Evolutionary conservation across 306 rosid genomes (phyloP).

Genomic region (Fragaria iinumae): DNA sequence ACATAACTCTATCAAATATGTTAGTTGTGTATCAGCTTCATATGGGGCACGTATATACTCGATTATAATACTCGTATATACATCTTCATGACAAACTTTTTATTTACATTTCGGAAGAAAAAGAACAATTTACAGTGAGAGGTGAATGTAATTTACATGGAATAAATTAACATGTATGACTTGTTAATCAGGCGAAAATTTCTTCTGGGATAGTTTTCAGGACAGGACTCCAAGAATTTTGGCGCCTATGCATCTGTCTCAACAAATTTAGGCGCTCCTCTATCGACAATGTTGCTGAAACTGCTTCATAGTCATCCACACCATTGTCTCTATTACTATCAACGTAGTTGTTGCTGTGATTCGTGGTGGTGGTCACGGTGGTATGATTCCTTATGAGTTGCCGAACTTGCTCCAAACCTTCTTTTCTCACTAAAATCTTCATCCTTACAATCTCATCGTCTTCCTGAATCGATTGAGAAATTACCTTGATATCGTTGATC

Average conservation of each 20-base stretch:
- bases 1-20: too few species aligned
- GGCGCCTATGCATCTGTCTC: conserved; percentile 28
- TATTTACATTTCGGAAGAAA: not conserved
- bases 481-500: conserved; percentile 10
- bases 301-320: not conserved
- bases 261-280: conserved; percentile 38
- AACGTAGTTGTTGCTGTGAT: not conserved
- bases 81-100: too few species aligned
- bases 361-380: not conserved
- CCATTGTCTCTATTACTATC: not conserved
- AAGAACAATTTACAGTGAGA: not conserved
- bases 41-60: too few species aligned
- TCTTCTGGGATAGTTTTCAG: conserved; percentile 62
- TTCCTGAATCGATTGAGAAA: conserved; percentile 35
- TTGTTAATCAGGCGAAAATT: not conserved
- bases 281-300: conserved; percentile 6
- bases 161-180: not conserved
- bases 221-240: conserved; percentile 45
- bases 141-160: not conserved
- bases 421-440: conserved; percentile 48
- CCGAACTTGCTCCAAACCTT: conserved; percentile 44
- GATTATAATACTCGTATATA: too few species aligned
- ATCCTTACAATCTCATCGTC: conserved; percentile 44
- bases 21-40: too few species aligned
- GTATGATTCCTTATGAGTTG: conserved; percentile 21